Conservation (phyloP, 2,329 filamentous ascomycete species). For the Huntiella bhutanensis region DNA sequence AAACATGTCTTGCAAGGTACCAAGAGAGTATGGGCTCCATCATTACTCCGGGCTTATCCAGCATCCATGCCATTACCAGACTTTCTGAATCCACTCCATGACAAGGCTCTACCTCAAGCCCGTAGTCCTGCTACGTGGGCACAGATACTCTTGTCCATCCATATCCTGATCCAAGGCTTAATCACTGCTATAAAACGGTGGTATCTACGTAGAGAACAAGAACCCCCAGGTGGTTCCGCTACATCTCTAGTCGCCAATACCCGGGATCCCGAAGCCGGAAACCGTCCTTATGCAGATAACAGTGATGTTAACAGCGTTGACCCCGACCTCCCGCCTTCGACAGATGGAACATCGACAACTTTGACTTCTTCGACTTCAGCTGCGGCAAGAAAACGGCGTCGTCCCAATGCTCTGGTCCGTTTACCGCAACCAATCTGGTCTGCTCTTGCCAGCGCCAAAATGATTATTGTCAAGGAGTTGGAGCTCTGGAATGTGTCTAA, state of each 20-base stretch:
- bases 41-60: constrained; percentile 4
- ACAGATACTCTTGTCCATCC: constrained; percentile 50
- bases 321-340: not conserved
- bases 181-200: constrained; percentile 52
- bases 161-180: constrained; percentile 56
- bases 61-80: constrained; percentile 4
- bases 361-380: constrained; percentile 18
- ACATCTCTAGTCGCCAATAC: constrained; percentile 15
- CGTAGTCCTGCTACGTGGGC: constrained; percentile 27
- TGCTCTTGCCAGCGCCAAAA: constrained; percentile 85
- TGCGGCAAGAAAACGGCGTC: constrained; percentile 57
- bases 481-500: constrained; percentile 61
- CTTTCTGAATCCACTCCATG: constrained; percentile 6
- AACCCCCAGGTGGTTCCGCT: constrained; percentile 19
- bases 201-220: constrained; percentile 40
- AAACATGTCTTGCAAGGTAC: constrained; percentile 6
- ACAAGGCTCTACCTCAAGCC: not conserved
- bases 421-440: constrained; percentile 88
- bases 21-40: constrained; percentile 8
- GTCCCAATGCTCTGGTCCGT: constrained; percentile 78
- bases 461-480: constrained; percentile 84
- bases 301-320: constrained; percentile 12
- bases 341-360: constrained; percentile 17
- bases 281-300: constrained; percentile 4
- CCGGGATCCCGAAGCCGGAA: constrained; percentile 14